Percentiles rank a stretch among this genome's conserved stretches.
phyloP scores from a whole-genome alignment of 768 basidiomycete genomes.

The Boletus vinaceobasis region DNA sequence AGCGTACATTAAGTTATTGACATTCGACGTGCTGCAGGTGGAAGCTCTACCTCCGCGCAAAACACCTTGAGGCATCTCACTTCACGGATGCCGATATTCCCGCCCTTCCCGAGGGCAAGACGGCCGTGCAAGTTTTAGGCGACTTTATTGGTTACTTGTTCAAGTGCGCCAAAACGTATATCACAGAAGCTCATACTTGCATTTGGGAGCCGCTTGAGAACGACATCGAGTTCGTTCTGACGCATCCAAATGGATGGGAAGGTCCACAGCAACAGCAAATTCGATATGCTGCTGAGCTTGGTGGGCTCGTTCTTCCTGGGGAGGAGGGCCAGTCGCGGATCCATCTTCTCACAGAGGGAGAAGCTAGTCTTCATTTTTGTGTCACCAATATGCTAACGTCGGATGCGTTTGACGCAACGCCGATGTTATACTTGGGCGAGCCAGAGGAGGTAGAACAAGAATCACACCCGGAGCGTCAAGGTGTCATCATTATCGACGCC shows the following conservation, averaged over 20 bases:
- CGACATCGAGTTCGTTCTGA: slow-evolving; percentile 47
- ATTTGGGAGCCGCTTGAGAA: slow-evolving; percentile 43
- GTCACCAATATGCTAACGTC: slow-evolving; percentile 42
- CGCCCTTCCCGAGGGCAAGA: slow-evolving; percentile 10
- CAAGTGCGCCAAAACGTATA: slow-evolving; percentile 40
- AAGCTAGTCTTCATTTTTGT: slow-evolving; percentile 53
- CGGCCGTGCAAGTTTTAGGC: slow-evolving; percentile 23
- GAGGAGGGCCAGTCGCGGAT: slow-evolving; percentile 38
- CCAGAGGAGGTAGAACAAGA: slow-evolving; percentile 10
- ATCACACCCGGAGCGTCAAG: slow-evolving; percentile 20
- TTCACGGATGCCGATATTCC: slow-evolving; percentile 19
- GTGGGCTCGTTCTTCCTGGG: slow-evolving; percentile 45
- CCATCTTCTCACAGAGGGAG: slow-evolving; percentile 59
- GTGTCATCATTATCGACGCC: slow-evolving; percentile 46
- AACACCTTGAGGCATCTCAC: slow-evolving; percentile 23
- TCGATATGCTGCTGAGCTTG: slow-evolving; percentile 47
- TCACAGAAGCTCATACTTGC: slow-evolving; percentile 39
- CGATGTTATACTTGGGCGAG: slow-evolving; percentile 17
- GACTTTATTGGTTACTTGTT: slow-evolving; percentile 46
- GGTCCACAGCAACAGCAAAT: slow-evolving; percentile 53
- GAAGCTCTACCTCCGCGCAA: slow-evolving; percentile 35
- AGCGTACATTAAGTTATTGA: not conserved
- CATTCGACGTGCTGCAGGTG: slow-evolving; percentile 18
- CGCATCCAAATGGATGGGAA: slow-evolving; percentile 65
- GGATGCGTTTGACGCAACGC: slow-evolving; percentile 17